These are phyloP conservation scores for Phlyctochytrium planicorne DNA, from an alignment of 192 early-diverging fungal genomes.

Conservation along the genomic window DNA sequence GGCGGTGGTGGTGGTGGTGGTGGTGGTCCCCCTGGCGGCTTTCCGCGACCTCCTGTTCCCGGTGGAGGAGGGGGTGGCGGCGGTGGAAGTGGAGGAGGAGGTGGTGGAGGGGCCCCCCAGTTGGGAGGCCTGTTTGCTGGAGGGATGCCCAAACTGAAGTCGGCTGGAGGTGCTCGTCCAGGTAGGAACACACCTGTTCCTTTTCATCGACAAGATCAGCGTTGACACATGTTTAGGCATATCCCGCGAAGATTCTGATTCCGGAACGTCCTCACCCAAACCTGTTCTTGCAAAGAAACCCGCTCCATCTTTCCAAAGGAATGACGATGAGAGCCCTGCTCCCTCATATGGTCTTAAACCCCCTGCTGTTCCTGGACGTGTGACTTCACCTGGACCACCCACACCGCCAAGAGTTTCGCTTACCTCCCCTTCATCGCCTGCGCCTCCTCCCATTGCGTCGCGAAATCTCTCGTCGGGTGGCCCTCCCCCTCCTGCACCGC, in stretches of 20 bases:
- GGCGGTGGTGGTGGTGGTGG: slow-evolving; percentile 30
- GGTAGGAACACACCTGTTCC: too few relatives aligned
- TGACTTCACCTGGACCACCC: slow-evolving; percentile 14
- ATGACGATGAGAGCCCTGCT: slow-evolving; percentile 8
- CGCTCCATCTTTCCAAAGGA: slow-evolving; percentile 12
- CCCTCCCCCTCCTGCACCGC: slow-evolving; percentile 30
- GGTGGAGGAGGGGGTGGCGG: slow-evolving; percentile 25
- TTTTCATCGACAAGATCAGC: too few relatives aligned
- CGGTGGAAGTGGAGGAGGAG: slow-evolving; percentile 28
- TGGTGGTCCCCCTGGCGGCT: slow-evolving; percentile 4
- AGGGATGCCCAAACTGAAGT: slow-evolving; percentile 57
- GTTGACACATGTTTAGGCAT: background rate
- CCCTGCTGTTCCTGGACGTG: slow-evolving; percentile 3
- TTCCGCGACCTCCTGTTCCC: slow-evolving; percentile 29
- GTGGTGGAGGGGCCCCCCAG: slow-evolving; percentile 33
- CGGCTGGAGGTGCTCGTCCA: slow-evolving; percentile 30
- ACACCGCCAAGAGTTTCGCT: slow-evolving; percentile 9
- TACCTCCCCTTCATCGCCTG: slow-evolving; percentile 17
- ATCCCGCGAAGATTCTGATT: slow-evolving; percentile 11
- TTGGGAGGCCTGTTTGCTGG: slow-evolving; percentile 58
- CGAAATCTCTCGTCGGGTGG: slow-evolving; percentile 18
- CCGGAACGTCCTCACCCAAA: background rate
- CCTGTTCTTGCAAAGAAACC: slow-evolving; percentile 19
- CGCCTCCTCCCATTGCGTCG: slow-evolving; percentile 18
- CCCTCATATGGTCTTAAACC: slow-evolving; percentile 19